Conservation (phyloP, 2,329 filamentous ascomycete species). For the Teratosphaeria pseudoeucalypti region DNA sequence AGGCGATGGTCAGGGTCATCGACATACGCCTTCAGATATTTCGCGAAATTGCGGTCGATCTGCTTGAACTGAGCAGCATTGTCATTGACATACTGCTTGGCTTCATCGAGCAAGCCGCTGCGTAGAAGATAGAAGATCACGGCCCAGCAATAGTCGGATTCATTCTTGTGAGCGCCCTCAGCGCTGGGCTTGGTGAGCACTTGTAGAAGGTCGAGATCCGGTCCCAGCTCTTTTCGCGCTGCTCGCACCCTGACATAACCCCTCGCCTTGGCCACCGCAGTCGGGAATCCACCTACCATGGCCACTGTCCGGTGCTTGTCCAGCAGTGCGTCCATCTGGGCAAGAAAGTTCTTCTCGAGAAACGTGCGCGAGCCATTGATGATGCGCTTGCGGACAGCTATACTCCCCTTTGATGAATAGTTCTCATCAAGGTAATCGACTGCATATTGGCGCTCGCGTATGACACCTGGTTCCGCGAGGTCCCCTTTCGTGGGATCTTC, state of each 20-base stretch:
- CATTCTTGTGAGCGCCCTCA: background rate
- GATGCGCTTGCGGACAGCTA: conserved; percentile 66
- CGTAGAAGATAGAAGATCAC: conserved; percentile 86
- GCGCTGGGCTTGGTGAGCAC: conserved; percentile 44
- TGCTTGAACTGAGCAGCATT: conserved; percentile 74
- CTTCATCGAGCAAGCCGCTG: conserved; percentile 73
- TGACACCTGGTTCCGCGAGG: conserved; percentile 50
- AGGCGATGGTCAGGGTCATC: conserved; percentile 66
- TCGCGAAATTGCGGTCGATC: conserved; percentile 80
- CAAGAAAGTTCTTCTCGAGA: conserved; percentile 71
- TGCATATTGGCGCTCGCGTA: conserved; percentile 67
- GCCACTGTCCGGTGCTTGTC: conserved; percentile 79
- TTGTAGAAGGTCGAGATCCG: conserved; percentile 63
- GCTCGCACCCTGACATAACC: conserved; percentile 79
- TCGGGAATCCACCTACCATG: conserved; percentile 78
- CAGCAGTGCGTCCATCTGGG: conserved; percentile 66
- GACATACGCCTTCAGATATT: conserved; percentile 78
- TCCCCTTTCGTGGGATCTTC: conserved; percentile 56
- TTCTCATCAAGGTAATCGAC: conserved; percentile 67
- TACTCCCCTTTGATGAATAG: conserved; percentile 51
- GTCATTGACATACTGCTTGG: conserved; percentile 72
- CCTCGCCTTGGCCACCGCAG: conserved; percentile 79
- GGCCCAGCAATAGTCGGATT: conserved; percentile 80
- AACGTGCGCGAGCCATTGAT: conserved; percentile 68
- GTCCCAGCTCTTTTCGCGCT: conserved; percentile 70